Evolutionary conservation across 306 rosid species (phyloP).

Genomic region (Pyrus bretschneideri): DNA sequence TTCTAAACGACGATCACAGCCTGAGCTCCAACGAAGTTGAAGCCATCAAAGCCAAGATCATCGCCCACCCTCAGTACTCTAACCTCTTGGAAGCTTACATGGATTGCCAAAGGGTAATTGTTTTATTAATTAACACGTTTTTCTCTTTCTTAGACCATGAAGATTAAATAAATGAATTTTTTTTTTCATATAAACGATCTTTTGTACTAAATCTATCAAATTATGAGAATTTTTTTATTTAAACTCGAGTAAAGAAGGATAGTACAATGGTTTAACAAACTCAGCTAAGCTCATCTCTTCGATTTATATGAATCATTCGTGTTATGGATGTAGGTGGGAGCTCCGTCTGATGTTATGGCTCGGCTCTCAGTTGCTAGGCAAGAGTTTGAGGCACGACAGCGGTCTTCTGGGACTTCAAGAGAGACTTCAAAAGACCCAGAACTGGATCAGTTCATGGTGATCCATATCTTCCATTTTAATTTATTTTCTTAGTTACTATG

Average conservation of each 20-base stretch:
- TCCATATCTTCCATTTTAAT: neutral
- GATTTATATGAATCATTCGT: neutral
- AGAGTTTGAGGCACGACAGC: constrained; percentile 71
- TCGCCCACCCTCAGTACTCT: constrained; percentile 88
- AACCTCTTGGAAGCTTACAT: constrained; percentile 84
- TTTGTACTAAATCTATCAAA: neutral
- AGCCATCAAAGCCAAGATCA: constrained; percentile 78
- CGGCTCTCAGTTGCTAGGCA: constrained; percentile 61
- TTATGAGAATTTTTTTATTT: too few relatives aligned
- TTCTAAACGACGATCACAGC: neutral
- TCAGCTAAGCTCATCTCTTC: neutral
- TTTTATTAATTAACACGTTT: neutral
- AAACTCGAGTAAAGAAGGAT: neutral
- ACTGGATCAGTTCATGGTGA: constrained; percentile 95
- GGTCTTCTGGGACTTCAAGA: constrained; percentile 55
- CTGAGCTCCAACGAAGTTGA: constrained; percentile 45
- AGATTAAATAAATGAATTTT: neutral
- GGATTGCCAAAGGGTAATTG: constrained; percentile 87
- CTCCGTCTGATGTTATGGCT: constrained; percentile 83
- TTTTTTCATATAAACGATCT: neutral
- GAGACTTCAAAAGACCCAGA: constrained; percentile 79
- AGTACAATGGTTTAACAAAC: neutral
- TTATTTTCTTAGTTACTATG: neutral
- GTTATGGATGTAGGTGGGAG: constrained; percentile 56
- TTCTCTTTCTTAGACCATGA: neutral